Percentiles rank a stretch among this genome's conserved stretches.
These are phyloP conservation scores for Scutellaria galericulata DNA, from an alignment of 257 asterid species.

Conservation along the genomic window DNA sequence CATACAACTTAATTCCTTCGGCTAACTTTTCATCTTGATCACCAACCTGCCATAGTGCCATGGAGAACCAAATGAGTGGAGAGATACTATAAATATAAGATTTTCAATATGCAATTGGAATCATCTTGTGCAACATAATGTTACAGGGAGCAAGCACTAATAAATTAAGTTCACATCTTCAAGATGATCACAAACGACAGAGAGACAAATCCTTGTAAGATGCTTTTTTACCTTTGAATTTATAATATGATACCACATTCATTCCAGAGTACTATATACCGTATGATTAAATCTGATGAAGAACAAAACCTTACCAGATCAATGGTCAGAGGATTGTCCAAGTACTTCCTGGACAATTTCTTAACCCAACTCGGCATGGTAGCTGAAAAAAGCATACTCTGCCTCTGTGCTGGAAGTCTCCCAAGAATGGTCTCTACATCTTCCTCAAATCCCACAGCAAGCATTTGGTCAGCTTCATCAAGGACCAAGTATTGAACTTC, in stretches of 20 bases:
- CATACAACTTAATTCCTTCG: constrained; percentile 86
- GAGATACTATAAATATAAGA: neutral
- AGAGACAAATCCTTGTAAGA: neutral
- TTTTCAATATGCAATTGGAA: neutral
- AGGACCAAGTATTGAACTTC: constrained; percentile 92
- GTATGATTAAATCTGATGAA: constrained; percentile 15
- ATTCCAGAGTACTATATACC: neutral
- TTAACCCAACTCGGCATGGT: constrained; percentile 99
- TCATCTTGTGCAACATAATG: constrained; percentile 13
- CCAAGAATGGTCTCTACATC: constrained; percentile 82
- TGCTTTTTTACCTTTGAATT: neutral
- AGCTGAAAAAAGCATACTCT: constrained; percentile 99
- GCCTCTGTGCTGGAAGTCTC: constrained; percentile 78
- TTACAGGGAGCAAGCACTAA: neutral
- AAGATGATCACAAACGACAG: constrained; percentile 3
- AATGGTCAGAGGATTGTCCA: constrained; percentile 84
- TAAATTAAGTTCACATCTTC: neutral
- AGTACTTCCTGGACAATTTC: constrained; percentile 74
- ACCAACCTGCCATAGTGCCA: constrained; percentile 62
- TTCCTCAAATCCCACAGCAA: constrained; percentile 99
- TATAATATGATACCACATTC: constrained; percentile 14
- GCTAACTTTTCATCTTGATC: constrained; percentile 81
- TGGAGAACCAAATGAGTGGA: constrained; percentile 21
- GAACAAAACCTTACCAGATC: constrained; percentile 66
- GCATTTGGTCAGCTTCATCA: constrained; percentile 99